Evolutionary conservation across 2,329 filamentous ascomycete species (phyloP).

Genomic region (Penicillium sp.): DNA sequence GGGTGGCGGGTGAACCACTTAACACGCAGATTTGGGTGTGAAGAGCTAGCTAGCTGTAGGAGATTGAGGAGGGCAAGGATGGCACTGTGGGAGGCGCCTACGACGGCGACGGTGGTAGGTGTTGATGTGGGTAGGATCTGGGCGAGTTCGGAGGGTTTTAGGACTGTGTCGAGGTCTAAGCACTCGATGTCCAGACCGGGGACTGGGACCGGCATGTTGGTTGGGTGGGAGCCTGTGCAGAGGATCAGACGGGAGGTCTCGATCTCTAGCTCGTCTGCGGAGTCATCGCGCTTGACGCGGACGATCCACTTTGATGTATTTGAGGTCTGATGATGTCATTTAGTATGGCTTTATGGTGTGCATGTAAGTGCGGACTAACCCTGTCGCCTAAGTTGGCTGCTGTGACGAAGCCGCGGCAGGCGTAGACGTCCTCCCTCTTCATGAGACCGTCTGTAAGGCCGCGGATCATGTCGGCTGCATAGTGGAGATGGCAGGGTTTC

Average conservation of each 20-base stretch:
- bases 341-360: slow-evolving; percentile 1
- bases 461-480: slow-evolving; percentile 58
- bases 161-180: slow-evolving; percentile 56
- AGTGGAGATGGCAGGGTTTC: slow-evolving; percentile 57
- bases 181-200: slow-evolving; percentile 40
- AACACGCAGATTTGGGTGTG: slow-evolving; percentile 56
- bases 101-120: slow-evolving; percentile 52
- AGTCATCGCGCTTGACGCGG: slow-evolving; percentile 28
- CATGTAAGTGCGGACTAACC: slow-evolving; percentile 14
- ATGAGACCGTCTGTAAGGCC: slow-evolving; percentile 45
- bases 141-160: slow-evolving; percentile 54
- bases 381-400: slow-evolving; percentile 33
- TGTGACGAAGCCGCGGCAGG: slow-evolving; percentile 35
- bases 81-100: slow-evolving; percentile 64
- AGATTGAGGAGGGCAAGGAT: slow-evolving; percentile 64
- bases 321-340: slow-evolving; percentile 14
- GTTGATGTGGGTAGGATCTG: slow-evolving; percentile 39
- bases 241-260: slow-evolving; percentile 53
- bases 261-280: slow-evolving; percentile 31
- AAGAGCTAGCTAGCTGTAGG: slow-evolving; percentile 52
- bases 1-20: slow-evolving; percentile 64
- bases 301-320: slow-evolving; percentile 36
- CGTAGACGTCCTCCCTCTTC: slow-evolving; percentile 38
- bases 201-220: slow-evolving; percentile 46
- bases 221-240: slow-evolving; percentile 60